A percentile compares a stretch with the other conserved stretches of the same genome.
Evolutionary conservation across 192 early-diverging fungal genomes (phyloP).

Genomic region (Thamnidium elegans): DNA sequence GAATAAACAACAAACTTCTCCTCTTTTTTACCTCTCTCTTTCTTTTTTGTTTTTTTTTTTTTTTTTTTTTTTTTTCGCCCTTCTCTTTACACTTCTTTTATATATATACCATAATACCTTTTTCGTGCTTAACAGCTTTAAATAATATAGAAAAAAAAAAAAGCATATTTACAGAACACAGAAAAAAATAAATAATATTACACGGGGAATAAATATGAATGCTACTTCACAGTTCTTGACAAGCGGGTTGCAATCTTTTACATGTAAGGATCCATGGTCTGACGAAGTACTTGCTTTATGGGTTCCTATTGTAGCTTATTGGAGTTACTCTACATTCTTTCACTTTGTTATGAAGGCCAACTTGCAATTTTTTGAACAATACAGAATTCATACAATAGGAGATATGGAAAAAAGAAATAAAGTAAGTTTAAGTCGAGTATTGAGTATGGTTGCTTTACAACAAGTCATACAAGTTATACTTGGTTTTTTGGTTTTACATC

Average conservation of each 20-base stretch:
- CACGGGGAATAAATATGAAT: not conserved
- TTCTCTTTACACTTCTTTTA: not conserved
- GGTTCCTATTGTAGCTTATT: conserved; percentile 62
- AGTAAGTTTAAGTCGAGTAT: conserved; percentile 61
- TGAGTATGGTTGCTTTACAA: conserved; percentile 64
- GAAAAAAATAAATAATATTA: not conserved
- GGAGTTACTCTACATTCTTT: conserved; percentile 65
- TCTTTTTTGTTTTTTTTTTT: conserved; percentile 9
- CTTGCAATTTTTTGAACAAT: conserved; percentile 63
- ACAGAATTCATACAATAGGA: conserved; percentile 61
- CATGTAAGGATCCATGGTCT: conserved; percentile 35
- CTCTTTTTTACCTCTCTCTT: not conserved
- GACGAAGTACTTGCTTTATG: conserved; percentile 51
- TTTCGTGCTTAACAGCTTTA: too few species aligned
- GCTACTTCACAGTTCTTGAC: conserved; percentile 9
- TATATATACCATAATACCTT: too few species aligned
- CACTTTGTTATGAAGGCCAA: conserved; percentile 59
- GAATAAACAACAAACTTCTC: not conserved
- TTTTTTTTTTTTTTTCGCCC: conserved; percentile 12
- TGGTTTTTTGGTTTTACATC: conserved; percentile 27
- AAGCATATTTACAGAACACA: too few species aligned
- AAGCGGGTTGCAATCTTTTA: conserved; percentile 16
- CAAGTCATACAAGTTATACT: conserved; percentile 61
- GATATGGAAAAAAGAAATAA: conserved; percentile 56
- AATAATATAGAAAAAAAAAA: too few species aligned